Evolutionary conservation across 1,139 yeast genomes (phyloP).

Genomic region (Scheffersomyces stambukii): DNA sequence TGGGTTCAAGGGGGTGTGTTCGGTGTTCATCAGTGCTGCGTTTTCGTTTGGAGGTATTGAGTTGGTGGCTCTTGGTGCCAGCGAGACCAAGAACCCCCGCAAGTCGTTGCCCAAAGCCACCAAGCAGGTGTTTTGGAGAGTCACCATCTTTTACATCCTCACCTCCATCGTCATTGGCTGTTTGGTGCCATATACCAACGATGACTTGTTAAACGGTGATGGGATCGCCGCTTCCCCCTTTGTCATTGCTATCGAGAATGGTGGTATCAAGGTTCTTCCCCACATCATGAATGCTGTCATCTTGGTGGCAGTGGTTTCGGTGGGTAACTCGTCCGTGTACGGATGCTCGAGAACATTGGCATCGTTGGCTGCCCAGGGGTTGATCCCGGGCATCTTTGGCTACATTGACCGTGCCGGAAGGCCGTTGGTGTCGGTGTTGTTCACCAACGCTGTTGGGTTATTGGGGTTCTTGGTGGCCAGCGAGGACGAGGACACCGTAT

Average conservation of each 20-base stretch:
- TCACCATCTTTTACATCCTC: conserved; percentile 52
- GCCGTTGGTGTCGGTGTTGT: conserved; percentile 49
- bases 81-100: conserved; percentile 73
- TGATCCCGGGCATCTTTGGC: conserved; percentile 41
- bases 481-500: conserved; percentile 44
- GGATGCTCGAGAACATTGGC: conserved; percentile 54
- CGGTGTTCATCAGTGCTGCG: conserved; percentile 83
- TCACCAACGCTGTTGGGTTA: conserved; percentile 52
- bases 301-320: conserved; percentile 47
- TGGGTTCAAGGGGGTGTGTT: conserved; percentile 74
- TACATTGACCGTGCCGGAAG: conserved; percentile 56
- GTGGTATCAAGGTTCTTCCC: conserved; percentile 39
- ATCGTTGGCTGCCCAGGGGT: conserved; percentile 50
- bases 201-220: conserved; percentile 29
- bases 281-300: conserved; percentile 54
- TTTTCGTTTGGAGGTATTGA: conserved; percentile 66
- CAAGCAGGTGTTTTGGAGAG: conserved; percentile 72
- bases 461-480: conserved; percentile 59
- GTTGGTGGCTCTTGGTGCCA: conserved; percentile 75
- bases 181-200: conserved; percentile 39
- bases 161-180: conserved; percentile 46
- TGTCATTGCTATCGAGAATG: conserved; percentile 37
- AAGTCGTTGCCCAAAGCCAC: conserved; percentile 69
- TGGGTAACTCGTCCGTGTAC: conserved; percentile 54
- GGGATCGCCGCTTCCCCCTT: conserved; percentile 37